These are phyloP conservation scores for Nakazawaea ernobii DNA, from an alignment of 805 yeast species.

Conservation along the genomic window DNA sequence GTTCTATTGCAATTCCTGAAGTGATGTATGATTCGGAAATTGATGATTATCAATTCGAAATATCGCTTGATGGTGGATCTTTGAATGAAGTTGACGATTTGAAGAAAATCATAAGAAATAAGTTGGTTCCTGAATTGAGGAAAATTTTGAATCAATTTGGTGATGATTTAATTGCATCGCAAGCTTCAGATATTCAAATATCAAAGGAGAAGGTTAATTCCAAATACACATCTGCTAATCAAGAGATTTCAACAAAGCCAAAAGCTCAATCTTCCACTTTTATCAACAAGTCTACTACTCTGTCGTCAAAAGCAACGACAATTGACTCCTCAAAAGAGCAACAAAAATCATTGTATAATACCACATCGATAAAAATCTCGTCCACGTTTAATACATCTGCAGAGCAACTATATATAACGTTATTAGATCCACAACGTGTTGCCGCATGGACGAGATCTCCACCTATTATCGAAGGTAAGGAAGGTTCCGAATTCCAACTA, in stretches of 20 bases:
- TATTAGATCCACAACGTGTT: constrained; percentile 70
- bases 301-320: constrained; percentile 12
- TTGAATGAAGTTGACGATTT: constrained; percentile 42
- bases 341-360: constrained; percentile 61
- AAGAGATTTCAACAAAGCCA: constrained; percentile 25
- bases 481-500: constrained; percentile 58
- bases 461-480: constrained; percentile 52
- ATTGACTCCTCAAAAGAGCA: constrained; percentile 9
- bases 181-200: constrained; percentile 86
- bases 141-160: constrained; percentile 61
- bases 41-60: constrained; percentile 81
- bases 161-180: constrained; percentile 61
- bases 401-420: constrained; percentile 73
- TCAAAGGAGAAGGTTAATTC: constrained; percentile 61
- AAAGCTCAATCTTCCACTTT: constrained; percentile 22
- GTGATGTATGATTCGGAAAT: constrained; percentile 86
- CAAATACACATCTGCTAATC: constrained; percentile 46
- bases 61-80: constrained; percentile 45
- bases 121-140: constrained; percentile 69
- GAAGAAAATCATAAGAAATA: constrained; percentile 40
- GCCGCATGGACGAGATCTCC: constrained; percentile 88
- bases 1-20: constrained; percentile 83
- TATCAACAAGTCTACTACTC: constrained; percentile 11
- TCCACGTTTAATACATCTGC: constrained; percentile 85
- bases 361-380: constrained; percentile 71